Conservation (phyloP, 2,329 filamentous ascomycete species). For the Mycosphaerella arachidis region DNA sequence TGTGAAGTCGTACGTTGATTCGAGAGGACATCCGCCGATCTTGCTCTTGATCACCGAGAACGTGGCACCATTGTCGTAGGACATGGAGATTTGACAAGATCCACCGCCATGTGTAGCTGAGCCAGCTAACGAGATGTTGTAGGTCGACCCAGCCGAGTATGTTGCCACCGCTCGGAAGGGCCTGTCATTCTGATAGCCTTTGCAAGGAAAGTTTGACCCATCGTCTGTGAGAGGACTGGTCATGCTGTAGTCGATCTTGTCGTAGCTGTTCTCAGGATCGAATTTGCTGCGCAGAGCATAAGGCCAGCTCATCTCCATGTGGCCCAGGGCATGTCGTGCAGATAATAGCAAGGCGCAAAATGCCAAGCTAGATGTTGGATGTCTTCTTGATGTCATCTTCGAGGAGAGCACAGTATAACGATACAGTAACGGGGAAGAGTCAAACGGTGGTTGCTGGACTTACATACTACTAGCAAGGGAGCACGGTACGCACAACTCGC, state of each 20-base stretch:
- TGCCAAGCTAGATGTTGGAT: slow-evolving; percentile 3
- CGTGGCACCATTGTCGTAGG: slow-evolving; percentile 64
- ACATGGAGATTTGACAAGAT: slow-evolving; percentile 71
- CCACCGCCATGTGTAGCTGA: slow-evolving; percentile 56
- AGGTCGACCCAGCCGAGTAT: slow-evolving; percentile 58
- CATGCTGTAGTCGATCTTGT: slow-evolving; percentile 64
- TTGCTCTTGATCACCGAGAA: slow-evolving; percentile 67
- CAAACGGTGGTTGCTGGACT: background rate
- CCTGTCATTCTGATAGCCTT: slow-evolving; percentile 56
- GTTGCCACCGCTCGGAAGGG: slow-evolving; percentile 53
- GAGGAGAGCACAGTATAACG: background rate
- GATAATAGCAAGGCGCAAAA: slow-evolving; percentile 11
- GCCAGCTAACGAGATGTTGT: slow-evolving; percentile 62
- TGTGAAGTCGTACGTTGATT: slow-evolving; percentile 58
- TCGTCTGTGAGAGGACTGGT: slow-evolving; percentile 59
- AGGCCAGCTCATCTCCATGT: slow-evolving; percentile 56
- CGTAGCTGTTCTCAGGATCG: slow-evolving; percentile 42
- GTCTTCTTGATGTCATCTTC: slow-evolving; percentile 14
- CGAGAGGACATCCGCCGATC: slow-evolving; percentile 53
- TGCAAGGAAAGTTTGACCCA: slow-evolving; percentile 71
- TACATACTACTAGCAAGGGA: slow-evolving; percentile 9
- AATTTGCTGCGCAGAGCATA: slow-evolving; percentile 50
- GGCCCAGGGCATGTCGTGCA: slow-evolving; percentile 27
- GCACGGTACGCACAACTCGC: background rate
- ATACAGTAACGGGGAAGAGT: background rate